Base-by-base conservation (phyloP, 2,329 filamentous ascomycete genomes). In the Trichoderma cornu-damae region DNA sequence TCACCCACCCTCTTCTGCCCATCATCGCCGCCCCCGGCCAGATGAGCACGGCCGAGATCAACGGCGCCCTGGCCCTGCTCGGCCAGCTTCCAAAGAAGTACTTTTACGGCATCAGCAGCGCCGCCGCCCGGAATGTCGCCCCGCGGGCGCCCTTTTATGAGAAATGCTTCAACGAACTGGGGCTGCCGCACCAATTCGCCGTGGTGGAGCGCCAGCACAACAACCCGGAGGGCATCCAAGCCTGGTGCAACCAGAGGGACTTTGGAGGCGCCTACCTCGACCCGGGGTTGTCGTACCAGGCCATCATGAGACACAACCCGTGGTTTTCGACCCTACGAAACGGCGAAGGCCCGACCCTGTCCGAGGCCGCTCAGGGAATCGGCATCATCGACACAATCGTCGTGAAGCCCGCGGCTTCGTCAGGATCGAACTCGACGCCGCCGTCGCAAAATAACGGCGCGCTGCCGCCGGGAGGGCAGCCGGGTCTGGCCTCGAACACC, bases 11-110 rank as follows among this genome's bases (percentile, higher is more conserved):
- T 1, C 76, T 94, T 8, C 77, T 95, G 3, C 90, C 90, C 7
- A 85, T 91, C 67, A 90, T 94, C 58, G 90, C 90, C 22, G 90
- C 90, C 0, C 90, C 90, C 0, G 90, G 90, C 7, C 90, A 95
- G 71, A 78, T 96, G 74, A 92, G 88, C 63, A 88, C 89, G 1
- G 87, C 90, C 14, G 88, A 94, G 72, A 94, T 94, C 70, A 94
- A 95, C 67, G 82, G 83, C 46, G 87, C 88, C 3, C 74, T 94
- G 28, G 84, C 89, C 54, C 84, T 88, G 58, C 85, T 95, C 70
- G 89, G 89, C 2, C 88, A 92, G 65, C 79, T 94, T 51, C 88
- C 88, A 1, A 90, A 87, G 70, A 88, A 86, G 65, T 86, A 85
- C 64, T 85, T 94, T 48, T 94, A 92, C 66, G 89, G 88, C 40